Percentiles rank a stretch among this genome's conserved stretches.
These are phyloP conservation scores for Rhodotorula babjevae DNA, from an alignment of 768 basidiomycete species.

Conservation along the genomic window DNA sequence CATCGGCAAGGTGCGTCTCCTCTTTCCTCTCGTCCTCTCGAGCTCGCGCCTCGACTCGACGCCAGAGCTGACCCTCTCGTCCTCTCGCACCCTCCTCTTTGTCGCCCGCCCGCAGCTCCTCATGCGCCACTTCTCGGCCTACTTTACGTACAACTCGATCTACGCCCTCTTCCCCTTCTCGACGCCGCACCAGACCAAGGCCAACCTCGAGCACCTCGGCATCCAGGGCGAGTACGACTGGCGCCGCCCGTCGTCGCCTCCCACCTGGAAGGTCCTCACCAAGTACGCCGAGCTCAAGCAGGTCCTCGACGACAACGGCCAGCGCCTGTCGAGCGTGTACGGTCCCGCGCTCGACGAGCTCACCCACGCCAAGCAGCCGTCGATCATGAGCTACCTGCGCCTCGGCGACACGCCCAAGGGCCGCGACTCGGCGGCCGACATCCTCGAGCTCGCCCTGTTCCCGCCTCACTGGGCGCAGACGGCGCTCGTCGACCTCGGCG, in stretches of 20 bases:
- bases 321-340: conserved; percentile 7
- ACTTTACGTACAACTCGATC: conserved; percentile 39
- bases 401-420: background rate
- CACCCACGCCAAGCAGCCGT: background rate
- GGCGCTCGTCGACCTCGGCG: background rate
- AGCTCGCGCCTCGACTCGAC: background rate
- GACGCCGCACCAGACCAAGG: conserved; percentile 24
- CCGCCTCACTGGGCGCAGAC: conserved; percentile 7
- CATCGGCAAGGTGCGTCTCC: conserved; percentile 20
- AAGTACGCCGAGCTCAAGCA: background rate
- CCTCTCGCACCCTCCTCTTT: conserved; percentile 48
- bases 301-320: background rate
- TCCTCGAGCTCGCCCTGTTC: conserved; percentile 4
- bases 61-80: no score
- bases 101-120: conserved; percentile 50
- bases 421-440: background rate
- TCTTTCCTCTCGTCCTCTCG: background rate
- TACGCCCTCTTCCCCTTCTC: conserved; percentile 74
- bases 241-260: background rate
- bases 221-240: conserved; percentile 23
- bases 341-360: conserved; percentile 10
- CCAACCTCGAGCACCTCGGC: conserved; percentile 19
- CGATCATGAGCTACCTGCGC: background rate
- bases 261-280: conserved; percentile 7
- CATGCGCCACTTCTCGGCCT: conserved; percentile 12